Evolutionary conservation across 1,284 basidiomycete species (phyloP).

Genomic region (Puccinia polysora): DNA sequence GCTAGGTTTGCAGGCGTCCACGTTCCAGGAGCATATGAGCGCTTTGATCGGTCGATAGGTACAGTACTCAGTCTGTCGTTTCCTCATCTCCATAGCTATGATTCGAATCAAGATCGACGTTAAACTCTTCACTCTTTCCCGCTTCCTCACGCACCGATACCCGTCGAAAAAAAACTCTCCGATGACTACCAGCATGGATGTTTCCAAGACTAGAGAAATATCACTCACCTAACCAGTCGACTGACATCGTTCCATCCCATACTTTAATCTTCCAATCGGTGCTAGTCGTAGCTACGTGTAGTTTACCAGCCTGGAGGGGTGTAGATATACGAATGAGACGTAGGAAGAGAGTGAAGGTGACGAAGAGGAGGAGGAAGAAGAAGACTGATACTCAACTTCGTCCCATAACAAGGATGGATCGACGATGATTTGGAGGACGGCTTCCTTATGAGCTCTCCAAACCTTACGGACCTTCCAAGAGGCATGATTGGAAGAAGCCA

Average conservation of each 20-base stretch:
- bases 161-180: too few species aligned
- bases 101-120: too few species aligned
- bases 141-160: too few species aligned
- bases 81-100: slow-evolving; percentile 68
- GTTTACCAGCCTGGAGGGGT: slow-evolving; percentile 60
- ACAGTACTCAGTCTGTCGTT: slow-evolving; percentile 71
- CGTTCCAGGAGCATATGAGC: slow-evolving; percentile 88
- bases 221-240: slow-evolving; percentile 27
- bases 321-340: slow-evolving; percentile 75
- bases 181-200: too few species aligned
- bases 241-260: slow-evolving; percentile 39
- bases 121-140: too few species aligned
- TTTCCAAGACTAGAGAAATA: too few species aligned
- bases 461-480: slow-evolving; percentile 77
- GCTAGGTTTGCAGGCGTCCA: slow-evolving; percentile 78
- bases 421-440: slow-evolving; percentile 69
- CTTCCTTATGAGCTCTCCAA: slow-evolving; percentile 75
- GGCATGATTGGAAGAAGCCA: slow-evolving; percentile 58
- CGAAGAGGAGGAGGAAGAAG: slow-evolving; percentile 49
- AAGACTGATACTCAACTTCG: slow-evolving; percentile 49
- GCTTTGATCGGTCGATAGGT: slow-evolving; percentile 70
- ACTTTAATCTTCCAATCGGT: slow-evolving; percentile 39
- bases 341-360: slow-evolving; percentile 61
- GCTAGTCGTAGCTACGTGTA: slow-evolving; percentile 39
- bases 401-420: slow-evolving; percentile 47